phyloP scores from a whole-genome alignment of 306 rosid species.

The Begonia fuchsioides region DNA sequence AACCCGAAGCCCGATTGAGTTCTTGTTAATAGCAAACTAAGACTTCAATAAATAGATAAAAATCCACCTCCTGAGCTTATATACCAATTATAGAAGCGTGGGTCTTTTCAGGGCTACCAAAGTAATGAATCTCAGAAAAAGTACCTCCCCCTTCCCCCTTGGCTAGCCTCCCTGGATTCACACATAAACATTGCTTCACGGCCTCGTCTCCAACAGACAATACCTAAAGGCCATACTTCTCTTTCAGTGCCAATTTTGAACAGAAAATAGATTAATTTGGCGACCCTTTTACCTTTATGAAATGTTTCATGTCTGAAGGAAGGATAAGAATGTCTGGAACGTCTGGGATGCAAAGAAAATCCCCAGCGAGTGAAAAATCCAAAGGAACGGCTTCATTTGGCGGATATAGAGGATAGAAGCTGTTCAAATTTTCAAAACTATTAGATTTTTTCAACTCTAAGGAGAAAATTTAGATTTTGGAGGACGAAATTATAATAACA shows the following conservation, averaged over 20 bases:
- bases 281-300: conserved; percentile 47
- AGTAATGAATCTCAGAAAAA: conserved; percentile 61
- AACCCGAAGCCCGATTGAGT: too few species aligned
- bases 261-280: too few species aligned
- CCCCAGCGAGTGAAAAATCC: conserved; percentile 75
- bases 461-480: background rate
- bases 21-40: too few species aligned
- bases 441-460: conserved; percentile 5
- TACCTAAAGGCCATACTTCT: conserved; percentile 22
- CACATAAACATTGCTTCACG: conserved; percentile 42
- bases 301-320: conserved; percentile 78
- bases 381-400: conserved; percentile 77
- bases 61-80: conserved; percentile 22
- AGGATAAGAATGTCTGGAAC: conserved; percentile 76
- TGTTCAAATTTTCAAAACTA: conserved; percentile 15
- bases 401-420: conserved; percentile 91
- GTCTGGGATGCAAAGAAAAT: conserved; percentile 54
- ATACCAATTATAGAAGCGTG: conserved; percentile 56
- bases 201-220: conserved; percentile 33
- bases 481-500: background rate
- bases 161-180: conserved; percentile 85
- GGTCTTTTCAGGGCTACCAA: conserved; percentile 36
- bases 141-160: conserved; percentile 98
- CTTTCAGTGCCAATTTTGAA: too few species aligned
- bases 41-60: too few species aligned